phyloP scores from a whole-genome alignment of 176 grass and related monocot genomes.

The Alopecurus myosuroides region DNA sequence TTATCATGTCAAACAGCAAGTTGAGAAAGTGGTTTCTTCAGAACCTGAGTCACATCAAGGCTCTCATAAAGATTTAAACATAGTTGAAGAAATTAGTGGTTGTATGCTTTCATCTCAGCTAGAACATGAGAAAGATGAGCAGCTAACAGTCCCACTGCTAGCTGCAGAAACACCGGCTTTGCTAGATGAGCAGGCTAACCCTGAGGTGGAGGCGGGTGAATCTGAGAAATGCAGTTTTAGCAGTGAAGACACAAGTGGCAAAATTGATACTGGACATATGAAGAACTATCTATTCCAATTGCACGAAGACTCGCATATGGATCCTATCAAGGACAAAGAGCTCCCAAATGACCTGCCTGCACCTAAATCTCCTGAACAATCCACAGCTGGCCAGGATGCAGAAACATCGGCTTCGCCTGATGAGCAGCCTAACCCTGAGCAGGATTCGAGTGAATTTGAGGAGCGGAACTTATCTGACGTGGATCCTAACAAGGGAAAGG shows the following conservation, averaged over 20 bases:
- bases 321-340: neutral
- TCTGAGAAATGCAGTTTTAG: neutral
- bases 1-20: neutral
- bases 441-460: neutral
- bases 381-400: neutral
- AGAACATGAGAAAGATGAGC: neutral
- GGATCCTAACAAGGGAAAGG: too few relatives aligned
- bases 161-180: neutral
- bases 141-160: neutral
- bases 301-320: neutral
- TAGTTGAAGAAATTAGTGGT: neutral
- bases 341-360: neutral
- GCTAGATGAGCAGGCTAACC: neutral
- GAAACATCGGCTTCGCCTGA: neutral
- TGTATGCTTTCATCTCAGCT: neutral
- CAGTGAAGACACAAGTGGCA: neutral
- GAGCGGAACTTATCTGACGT: neutral
- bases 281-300: neutral
- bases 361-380: neutral
- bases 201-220: neutral
- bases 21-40: neutral
- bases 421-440: neutral
- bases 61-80: constrained; percentile 10
- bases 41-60: constrained; percentile 11
- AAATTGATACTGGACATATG: neutral